Conservation (phyloP, 139 green algal genomes). For the Coccomyxa sp. region DNA sequence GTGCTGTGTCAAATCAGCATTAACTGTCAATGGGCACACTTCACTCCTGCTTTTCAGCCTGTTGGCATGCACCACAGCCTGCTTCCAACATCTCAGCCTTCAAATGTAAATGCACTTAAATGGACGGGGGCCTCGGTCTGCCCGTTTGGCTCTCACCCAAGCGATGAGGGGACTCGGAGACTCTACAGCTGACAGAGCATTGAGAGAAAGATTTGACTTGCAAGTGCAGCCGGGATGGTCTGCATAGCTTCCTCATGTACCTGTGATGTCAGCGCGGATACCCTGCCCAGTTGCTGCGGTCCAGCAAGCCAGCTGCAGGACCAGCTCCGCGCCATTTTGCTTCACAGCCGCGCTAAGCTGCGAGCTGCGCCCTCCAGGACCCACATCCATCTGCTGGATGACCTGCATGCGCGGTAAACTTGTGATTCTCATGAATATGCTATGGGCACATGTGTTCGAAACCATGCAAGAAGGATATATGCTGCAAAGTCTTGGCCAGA, state of each 20-base stretch:
- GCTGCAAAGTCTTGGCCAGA: too few relatives aligned
- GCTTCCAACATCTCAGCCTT: too few relatives aligned
- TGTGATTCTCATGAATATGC: not conserved
- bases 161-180: too few relatives aligned
- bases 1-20: not conserved
- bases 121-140: too few relatives aligned
- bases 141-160: too few relatives aligned
- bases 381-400: conserved; percentile 1
- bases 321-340: conserved; percentile 36
- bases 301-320: conserved; percentile 77
- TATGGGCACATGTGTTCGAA: too few relatives aligned
- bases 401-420: not conserved
- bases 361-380: not conserved
- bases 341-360: not conserved
- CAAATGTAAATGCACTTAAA: too few relatives aligned
- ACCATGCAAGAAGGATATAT: too few relatives aligned
- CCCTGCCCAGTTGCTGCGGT: conserved; percentile 71
- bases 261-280: conserved; percentile 52
- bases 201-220: too few relatives aligned
- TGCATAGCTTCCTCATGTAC: not conserved
- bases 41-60: not conserved
- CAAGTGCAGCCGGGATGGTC: not conserved
- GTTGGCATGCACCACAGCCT: not conserved
- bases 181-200: too few relatives aligned
- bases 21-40: not conserved